phyloP scores from a whole-genome alignment of 805 yeast species.

The Starmerella roubikii region DNA sequence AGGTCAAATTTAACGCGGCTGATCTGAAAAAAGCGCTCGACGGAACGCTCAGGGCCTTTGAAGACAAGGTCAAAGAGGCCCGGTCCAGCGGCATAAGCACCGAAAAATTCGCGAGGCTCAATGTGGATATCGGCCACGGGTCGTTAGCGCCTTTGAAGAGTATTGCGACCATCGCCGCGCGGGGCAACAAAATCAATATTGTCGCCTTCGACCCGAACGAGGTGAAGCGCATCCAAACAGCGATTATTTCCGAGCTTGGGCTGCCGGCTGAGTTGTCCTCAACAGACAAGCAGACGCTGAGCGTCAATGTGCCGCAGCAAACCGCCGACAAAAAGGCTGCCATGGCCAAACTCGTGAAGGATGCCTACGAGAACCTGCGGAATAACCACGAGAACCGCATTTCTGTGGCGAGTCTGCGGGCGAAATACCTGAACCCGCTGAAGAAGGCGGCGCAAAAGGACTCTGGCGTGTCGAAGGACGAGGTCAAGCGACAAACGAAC shows the following conservation, averaged over 20 bases:
- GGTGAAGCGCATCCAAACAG: slow-evolving; percentile 52
- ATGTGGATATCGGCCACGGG: slow-evolving; percentile 37
- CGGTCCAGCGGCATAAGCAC: slow-evolving; percentile 62
- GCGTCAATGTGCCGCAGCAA: slow-evolving; percentile 60
- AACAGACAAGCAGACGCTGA: slow-evolving; percentile 55
- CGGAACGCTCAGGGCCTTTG: slow-evolving; percentile 28
- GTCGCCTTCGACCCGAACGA: slow-evolving; percentile 80
- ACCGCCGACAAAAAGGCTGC: slow-evolving; percentile 51
- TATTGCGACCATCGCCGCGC: slow-evolving; percentile 26
- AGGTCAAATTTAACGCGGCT: slow-evolving; percentile 6
- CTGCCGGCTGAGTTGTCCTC: slow-evolving; percentile 71
- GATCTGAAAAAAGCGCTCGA: slow-evolving; percentile 13
- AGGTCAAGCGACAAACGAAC: slow-evolving; percentile 34
- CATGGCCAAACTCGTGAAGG: slow-evolving; percentile 47
- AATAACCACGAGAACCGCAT: slow-evolving; percentile 33
- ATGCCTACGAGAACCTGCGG: slow-evolving; percentile 49
- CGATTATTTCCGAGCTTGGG: slow-evolving; percentile 54
- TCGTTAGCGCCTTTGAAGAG: slow-evolving; percentile 36
- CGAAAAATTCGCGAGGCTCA: slow-evolving; percentile 46
- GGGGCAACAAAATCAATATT: slow-evolving; percentile 33
- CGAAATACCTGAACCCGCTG: slow-evolving; percentile 41
- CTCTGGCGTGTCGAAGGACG: slow-evolving; percentile 34
- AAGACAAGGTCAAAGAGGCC: slow-evolving; percentile 43
- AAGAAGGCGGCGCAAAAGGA: slow-evolving; percentile 30
- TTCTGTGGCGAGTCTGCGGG: slow-evolving; percentile 46